Evolutionary conservation across 2,329 filamentous ascomycete species (phyloP).

Genomic region (Aspergillus spinulosporus): DNA sequence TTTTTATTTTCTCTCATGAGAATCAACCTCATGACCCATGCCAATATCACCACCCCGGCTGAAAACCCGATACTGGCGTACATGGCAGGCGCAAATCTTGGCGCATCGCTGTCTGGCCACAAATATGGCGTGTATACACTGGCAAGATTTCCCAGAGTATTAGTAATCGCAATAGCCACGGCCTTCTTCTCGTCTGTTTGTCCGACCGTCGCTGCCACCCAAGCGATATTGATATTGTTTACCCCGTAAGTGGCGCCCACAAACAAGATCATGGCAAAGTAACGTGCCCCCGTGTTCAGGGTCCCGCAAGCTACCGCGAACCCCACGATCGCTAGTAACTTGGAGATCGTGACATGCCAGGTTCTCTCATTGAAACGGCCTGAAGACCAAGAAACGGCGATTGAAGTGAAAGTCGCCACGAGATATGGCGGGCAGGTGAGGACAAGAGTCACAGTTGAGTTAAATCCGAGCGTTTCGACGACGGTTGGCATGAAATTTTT

Average conservation of each 20-base stretch:
- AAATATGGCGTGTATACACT: conserved; percentile 45
- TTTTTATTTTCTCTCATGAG: conserved; percentile 15
- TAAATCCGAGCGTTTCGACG: conserved; percentile 51
- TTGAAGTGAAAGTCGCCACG: conserved; percentile 50
- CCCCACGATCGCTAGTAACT: conserved; percentile 30
- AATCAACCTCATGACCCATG: conserved; percentile 17
- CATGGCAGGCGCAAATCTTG: conserved; percentile 18
- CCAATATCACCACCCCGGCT: conserved; percentile 17
- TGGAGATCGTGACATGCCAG: conserved; percentile 31
- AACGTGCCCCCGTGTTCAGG: conserved; percentile 32
- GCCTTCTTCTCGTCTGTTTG: conserved; percentile 49
- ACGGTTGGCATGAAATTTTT: conserved; percentile 45
- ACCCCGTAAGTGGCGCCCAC: conserved; percentile 34
- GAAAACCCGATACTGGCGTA: conserved; percentile 20
- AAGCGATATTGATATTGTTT: conserved; percentile 46
- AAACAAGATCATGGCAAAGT: conserved; percentile 36
- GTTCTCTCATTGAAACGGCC: conserved; percentile 43
- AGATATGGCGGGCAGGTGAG: conserved; percentile 56
- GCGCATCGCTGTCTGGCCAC: conserved; percentile 30
- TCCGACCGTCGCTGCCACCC: conserved; percentile 44
- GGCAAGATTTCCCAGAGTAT: conserved; percentile 41
- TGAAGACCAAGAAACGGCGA: conserved; percentile 53
- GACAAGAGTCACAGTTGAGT: conserved; percentile 50
- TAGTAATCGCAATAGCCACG: conserved; percentile 45
- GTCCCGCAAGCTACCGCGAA: conserved; percentile 32